phyloP scores from a whole-genome alignment of 257 asterid species.

The Solanum medicagineum region DNA sequence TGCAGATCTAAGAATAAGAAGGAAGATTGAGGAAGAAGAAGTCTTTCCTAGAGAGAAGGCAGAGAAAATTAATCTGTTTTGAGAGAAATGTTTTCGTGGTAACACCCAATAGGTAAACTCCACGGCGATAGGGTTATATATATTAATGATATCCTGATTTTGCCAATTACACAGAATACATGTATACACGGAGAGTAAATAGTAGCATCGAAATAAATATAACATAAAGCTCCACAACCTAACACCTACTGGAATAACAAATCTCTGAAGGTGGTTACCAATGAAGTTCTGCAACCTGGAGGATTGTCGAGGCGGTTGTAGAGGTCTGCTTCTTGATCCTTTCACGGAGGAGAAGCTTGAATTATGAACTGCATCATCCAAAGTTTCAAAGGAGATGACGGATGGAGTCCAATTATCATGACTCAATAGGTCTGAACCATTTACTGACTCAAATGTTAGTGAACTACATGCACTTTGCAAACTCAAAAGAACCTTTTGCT shows the following conservation, averaged over 20 bases:
- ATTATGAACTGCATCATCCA: conserved; percentile 8
- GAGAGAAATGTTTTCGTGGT: no score
- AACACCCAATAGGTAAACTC: no score
- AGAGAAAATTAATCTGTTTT: no score
- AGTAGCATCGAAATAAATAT: no score
- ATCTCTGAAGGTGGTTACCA: conserved; percentile 29
- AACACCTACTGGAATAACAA: conserved; percentile 62
- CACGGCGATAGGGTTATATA: no score
- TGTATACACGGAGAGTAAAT: no score
- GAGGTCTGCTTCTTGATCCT: conserved; percentile 16
- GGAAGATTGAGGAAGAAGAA: no score
- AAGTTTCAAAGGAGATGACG: conserved; percentile 3
- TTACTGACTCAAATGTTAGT: conserved; percentile 40
- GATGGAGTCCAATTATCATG: conserved; percentile 15
- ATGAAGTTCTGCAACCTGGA: conserved; percentile 21
- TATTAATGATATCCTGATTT: no score
- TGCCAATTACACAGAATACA: no score
- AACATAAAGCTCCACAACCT: no score
- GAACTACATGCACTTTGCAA: conserved; percentile 40
- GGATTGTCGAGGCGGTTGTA: conserved; percentile 29
- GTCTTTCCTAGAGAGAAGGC: no score
- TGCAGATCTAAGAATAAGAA: no score
- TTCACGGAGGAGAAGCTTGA: conserved; percentile 9
- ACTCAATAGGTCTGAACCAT: conserved; percentile 31
- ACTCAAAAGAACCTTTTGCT: conserved; percentile 9